Percentiles rank a stretch among this genome's conserved stretches.
phyloP scores from a whole-genome alignment of 768 basidiomycete genomes.

The Termitomyces sp. region DNA sequence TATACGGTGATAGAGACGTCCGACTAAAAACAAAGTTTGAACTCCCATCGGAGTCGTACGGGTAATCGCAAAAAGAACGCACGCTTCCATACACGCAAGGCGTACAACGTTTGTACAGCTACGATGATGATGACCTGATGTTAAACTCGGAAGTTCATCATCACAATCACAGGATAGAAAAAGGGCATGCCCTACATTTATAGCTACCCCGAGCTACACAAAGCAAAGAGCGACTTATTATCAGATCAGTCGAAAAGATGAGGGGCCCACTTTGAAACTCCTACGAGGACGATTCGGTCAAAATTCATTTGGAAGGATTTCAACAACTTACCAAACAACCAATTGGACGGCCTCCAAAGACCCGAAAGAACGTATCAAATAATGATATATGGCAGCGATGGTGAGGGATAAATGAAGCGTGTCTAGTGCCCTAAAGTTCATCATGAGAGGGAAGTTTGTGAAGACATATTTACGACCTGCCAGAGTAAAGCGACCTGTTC shows the following conservation, averaged over 20 bases:
- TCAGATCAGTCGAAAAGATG: not conserved
- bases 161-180: not conserved
- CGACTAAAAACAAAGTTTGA: slow-evolving; percentile 10
- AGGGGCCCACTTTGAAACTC: slow-evolving; percentile 21
- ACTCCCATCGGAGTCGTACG: not conserved
- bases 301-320: not conserved
- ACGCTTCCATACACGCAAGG: slow-evolving; percentile 29
- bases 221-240: not conserved
- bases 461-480: slow-evolving; percentile 4
- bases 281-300: slow-evolving; percentile 6
- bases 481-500: slow-evolving; percentile 21
- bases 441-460: not conserved
- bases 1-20: slow-evolving; percentile 17
- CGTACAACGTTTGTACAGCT: slow-evolving; percentile 28
- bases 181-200: slow-evolving; percentile 18
- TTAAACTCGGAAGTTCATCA: not conserved
- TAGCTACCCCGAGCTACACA: slow-evolving; percentile 21
- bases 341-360: slow-evolving; percentile 10
- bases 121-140: slow-evolving; percentile 24
- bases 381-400: slow-evolving; percentile 26
- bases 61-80: slow-evolving; percentile 1
- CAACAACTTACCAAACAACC: slow-evolving; percentile 13
- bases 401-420: slow-evolving; percentile 24
- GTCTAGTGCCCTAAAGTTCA: slow-evolving; percentile 18
- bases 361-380: slow-evolving; percentile 24